A percentile compares a stretch with the other conserved stretches of the same genome.
phyloP scores from a whole-genome alignment of 2,329 filamentous ascomycete species.

The Fusarium sterilihyphosum region DNA sequence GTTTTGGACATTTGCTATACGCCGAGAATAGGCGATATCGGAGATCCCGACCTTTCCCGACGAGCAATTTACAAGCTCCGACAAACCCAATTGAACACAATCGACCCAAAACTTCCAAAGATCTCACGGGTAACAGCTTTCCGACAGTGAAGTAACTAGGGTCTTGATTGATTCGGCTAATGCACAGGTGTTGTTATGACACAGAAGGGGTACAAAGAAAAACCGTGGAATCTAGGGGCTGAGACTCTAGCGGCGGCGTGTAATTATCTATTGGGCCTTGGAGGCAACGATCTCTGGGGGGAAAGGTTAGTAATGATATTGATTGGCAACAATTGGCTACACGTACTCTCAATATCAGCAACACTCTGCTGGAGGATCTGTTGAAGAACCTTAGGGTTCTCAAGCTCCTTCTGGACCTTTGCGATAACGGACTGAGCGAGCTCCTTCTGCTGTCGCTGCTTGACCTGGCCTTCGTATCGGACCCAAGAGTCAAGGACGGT shows the following conservation, averaged over 20 bases:
- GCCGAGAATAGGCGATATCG: conserved; percentile 32
- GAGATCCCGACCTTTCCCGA: conserved; percentile 43
- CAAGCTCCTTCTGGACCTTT: conserved; percentile 98
- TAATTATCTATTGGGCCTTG: conserved; percentile 69
- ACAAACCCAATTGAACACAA: conserved; percentile 34
- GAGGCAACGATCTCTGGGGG: conserved; percentile 67
- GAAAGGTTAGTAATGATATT: conserved; percentile 47
- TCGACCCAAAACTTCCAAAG: conserved; percentile 22
- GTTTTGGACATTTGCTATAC: conserved; percentile 28
- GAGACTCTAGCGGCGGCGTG: conserved; percentile 48
- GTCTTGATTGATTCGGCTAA: conserved; percentile 64
- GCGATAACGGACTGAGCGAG: conserved; percentile 91
- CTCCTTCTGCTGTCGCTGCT: conserved; percentile 98
- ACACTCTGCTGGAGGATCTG: conserved; percentile 98
- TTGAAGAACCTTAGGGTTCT: conserved; percentile 96
- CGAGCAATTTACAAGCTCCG: conserved; percentile 36
- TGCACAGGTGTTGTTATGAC: conserved; percentile 68
- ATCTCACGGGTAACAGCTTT: conserved; percentile 37
- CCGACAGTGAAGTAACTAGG: conserved; percentile 40
- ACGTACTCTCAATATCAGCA: conserved; percentile 90
- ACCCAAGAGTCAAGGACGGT: conserved; percentile 97
- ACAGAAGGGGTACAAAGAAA: conserved; percentile 64
- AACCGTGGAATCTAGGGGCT: conserved; percentile 51
- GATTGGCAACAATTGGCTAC: neutral
- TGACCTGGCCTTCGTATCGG: conserved; percentile 97